Evolutionary conservation across 352 stramenopile genomes (phyloP).

Genomic region (Ophiocytium majus): DNA sequence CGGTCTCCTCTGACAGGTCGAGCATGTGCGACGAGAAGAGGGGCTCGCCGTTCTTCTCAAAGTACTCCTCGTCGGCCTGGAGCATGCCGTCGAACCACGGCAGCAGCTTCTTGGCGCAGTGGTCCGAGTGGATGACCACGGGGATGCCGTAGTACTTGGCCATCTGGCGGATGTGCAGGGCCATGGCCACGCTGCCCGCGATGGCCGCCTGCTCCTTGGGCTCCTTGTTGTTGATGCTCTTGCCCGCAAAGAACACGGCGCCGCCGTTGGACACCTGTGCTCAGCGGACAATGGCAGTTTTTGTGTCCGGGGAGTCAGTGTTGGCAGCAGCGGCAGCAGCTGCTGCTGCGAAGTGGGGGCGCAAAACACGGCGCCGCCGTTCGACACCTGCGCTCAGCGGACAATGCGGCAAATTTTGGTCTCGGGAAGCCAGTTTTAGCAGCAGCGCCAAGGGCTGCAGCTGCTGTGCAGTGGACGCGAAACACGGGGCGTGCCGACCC

Average conservation of each 20-base stretch:
- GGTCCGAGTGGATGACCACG: slow-evolving; percentile 96
- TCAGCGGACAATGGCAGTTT: too few species aligned
- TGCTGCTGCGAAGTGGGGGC: too few species aligned
- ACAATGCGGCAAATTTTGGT: too few species aligned
- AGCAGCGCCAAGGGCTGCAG: too few species aligned
- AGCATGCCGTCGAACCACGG: slow-evolving; percentile 97
- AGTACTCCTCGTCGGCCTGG: slow-evolving; percentile 91
- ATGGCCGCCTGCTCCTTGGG: slow-evolving; percentile 74
- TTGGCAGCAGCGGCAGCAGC: too few species aligned
- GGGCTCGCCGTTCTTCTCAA: slow-evolving; percentile 82
- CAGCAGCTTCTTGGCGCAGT: slow-evolving; percentile 96
- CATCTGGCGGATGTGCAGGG: slow-evolving; percentile 92
- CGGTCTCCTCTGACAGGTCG: slow-evolving; percentile 93
- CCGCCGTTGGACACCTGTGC: slow-evolving; percentile 94
- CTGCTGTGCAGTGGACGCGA: too few species aligned
- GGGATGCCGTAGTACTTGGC: slow-evolving; percentile 92
- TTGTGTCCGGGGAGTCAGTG: too few species aligned
- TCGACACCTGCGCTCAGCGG: too few species aligned
- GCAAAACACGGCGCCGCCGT: slow-evolving; percentile 93
- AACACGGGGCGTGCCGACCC: slow-evolving; percentile 92
- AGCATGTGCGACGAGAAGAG: slow-evolving; percentile 98
- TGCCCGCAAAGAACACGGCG: slow-evolving; percentile 92
- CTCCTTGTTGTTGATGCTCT: slow-evolving; percentile 90
- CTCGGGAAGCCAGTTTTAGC: too few species aligned
- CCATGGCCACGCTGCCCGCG: slow-evolving; percentile 78